Conservation (phyloP, 129 eudicot genomes). For the Ambrosia artemisiifolia region DNA sequence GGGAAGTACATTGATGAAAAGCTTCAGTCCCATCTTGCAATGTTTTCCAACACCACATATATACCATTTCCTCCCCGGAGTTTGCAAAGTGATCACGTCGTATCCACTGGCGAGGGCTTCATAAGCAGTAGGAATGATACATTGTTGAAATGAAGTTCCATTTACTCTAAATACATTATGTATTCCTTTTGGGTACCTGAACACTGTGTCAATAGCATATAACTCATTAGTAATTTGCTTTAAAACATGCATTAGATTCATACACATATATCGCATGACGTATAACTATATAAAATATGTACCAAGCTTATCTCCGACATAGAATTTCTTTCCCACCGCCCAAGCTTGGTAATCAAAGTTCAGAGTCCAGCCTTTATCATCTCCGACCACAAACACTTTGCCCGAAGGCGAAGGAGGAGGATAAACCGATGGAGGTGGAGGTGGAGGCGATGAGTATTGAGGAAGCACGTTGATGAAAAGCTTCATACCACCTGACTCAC, state of each 20-base stretch:
- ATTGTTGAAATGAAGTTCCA: constrained; percentile 17
- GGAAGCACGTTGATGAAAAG: constrained; percentile 28
- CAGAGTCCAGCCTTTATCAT: not conserved
- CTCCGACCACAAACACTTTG: constrained; percentile 29
- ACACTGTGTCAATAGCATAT: constrained; percentile 22
- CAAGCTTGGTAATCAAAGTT: no score
- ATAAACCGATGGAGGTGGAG: not conserved
- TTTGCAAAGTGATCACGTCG: constrained; percentile 27
- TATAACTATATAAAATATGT: not conserved
- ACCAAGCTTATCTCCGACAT: constrained; percentile 32
- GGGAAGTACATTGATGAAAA: constrained; percentile 30
- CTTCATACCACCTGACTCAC: constrained; percentile 18
- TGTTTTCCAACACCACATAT: no score
- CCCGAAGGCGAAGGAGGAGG: not conserved
- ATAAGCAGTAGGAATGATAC: constrained; percentile 24
- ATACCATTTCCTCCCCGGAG: constrained; percentile 40
- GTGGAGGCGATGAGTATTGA: constrained; percentile 10
- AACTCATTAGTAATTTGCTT: not conserved
- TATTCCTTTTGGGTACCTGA: constrained; percentile 30
- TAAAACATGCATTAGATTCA: not conserved
- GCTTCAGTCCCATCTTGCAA: constrained; percentile 5
- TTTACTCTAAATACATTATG: constrained; percentile 41
- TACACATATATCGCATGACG: no score
- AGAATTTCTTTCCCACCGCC: not conserved
- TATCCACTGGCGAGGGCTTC: constrained; percentile 24